Evolutionary conservation across 768 basidiomycete genomes (phyloP).

Genomic region (Amanita rimosa): DNA sequence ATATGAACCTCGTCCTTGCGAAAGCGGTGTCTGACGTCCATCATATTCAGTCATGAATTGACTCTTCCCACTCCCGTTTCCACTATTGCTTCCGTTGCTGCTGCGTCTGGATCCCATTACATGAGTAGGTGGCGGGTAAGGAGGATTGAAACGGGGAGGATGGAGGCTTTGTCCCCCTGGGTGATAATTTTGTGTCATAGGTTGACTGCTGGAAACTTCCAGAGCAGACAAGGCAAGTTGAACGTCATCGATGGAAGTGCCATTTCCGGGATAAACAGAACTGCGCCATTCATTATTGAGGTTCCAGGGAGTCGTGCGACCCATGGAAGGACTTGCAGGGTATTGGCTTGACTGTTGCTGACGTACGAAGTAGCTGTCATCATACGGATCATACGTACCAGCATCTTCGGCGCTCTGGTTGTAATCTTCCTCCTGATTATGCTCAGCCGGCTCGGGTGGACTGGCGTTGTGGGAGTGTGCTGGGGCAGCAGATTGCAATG

Average conservation of each 20-base stretch:
- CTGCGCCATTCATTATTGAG: conserved; percentile 51
- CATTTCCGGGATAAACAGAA: conserved; percentile 18
- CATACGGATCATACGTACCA: conserved; percentile 27
- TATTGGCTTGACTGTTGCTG: conserved; percentile 31
- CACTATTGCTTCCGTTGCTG: conserved; percentile 21
- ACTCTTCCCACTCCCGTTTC: conserved; percentile 25
- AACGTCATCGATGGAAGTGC: conserved; percentile 57
- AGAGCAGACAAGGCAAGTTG: conserved; percentile 61
- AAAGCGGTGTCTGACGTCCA: conserved; percentile 50
- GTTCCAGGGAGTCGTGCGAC: conserved; percentile 58
- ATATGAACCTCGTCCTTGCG: conserved; percentile 34
- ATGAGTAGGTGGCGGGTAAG: conserved; percentile 36
- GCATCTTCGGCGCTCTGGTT: conserved; percentile 36
- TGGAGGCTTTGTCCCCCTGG: conserved; percentile 40
- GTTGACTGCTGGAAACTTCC: conserved; percentile 38
- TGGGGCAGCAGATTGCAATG: conserved; percentile 47
- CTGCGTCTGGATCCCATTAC: conserved; percentile 26
- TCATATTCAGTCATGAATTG: conserved; percentile 56
- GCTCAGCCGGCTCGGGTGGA: conserved; percentile 28
- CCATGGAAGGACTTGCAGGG: conserved; percentile 42
- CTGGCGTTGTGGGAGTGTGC: conserved; percentile 22
- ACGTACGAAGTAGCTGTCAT: conserved; percentile 42
- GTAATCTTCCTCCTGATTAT: conserved; percentile 41
- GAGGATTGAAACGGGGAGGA: conserved; percentile 60
- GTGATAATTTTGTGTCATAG: conserved; percentile 22